These are phyloP conservation scores for Colletotrichum sp. DNA, from an alignment of 2,329 filamentous ascomycete genomes.

Conservation along the genomic window DNA sequence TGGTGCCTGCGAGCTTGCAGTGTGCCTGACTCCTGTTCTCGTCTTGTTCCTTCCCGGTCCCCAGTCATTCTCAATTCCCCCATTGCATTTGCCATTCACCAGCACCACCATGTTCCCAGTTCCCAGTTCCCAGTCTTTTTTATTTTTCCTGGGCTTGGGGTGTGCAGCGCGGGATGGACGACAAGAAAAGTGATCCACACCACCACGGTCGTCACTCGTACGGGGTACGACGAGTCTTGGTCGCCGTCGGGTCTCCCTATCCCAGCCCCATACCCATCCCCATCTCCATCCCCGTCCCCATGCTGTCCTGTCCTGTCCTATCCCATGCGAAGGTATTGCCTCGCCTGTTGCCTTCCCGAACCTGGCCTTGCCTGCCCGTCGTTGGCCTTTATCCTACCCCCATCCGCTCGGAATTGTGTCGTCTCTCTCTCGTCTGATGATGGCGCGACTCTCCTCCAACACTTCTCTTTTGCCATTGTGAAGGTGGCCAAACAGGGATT, in stretches of 20 bases:
- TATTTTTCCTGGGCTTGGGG: not conserved
- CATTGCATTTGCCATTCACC: not conserved
- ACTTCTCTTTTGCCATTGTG: not conserved
- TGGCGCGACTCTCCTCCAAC: conserved; percentile 7
- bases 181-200: not conserved
- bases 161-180: not conserved
- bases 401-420: not conserved
- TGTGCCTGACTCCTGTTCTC: not conserved
- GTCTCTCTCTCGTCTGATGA: conserved; percentile 13
- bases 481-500: conserved; percentile 1
- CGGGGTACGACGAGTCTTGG: not conserved
- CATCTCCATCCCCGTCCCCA: not conserved
- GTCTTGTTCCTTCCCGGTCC: not conserved
- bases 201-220: not conserved
- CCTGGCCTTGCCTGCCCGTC: not conserved
- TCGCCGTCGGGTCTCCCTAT: not conserved
- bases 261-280: not conserved
- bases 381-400: not conserved
- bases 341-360: not conserved
- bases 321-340: not conserved
- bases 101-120: not conserved
- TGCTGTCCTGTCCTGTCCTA: not conserved
- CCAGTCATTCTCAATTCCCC: not conserved
- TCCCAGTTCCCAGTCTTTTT: not conserved
- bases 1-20: not conserved